Evolutionary conservation across 1,284 basidiomycete species (phyloP).

Genomic region (Anthracocystis setariae): DNA sequence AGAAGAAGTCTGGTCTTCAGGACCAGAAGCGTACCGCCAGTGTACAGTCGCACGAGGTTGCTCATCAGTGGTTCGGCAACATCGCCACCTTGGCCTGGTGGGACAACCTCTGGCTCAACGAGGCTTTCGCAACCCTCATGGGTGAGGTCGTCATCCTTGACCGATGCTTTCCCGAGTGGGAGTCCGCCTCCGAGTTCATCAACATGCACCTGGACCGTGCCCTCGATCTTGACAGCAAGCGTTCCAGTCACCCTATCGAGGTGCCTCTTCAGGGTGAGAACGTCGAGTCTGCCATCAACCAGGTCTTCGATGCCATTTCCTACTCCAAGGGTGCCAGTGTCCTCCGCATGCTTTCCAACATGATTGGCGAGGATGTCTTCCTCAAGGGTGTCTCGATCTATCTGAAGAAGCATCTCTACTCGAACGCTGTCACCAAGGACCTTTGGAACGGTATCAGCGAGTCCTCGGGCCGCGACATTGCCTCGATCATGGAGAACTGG

Average conservation of each 20-base stretch:
- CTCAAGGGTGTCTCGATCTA: conserved; percentile 77
- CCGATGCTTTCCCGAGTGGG: conserved; percentile 72
- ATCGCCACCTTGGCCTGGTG: conserved; percentile 95
- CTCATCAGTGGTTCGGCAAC: conserved; percentile 78
- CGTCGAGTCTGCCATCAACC: conserved; percentile 65
- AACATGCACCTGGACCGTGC: conserved; percentile 73
- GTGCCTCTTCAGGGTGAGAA: conserved; percentile 72
- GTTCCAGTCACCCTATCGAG: conserved; percentile 94
- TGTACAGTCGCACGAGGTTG: conserved; percentile 80
- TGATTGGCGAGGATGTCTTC: conserved; percentile 82
- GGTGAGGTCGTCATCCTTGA: conserved; percentile 90
- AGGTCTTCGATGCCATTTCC: conserved; percentile 65
- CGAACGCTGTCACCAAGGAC: conserved; percentile 85
- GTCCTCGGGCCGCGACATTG: conserved; percentile 81
- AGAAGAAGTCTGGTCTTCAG: conserved; percentile 77
- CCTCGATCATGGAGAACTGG: conserved; percentile 90
- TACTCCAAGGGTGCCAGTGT: conserved; percentile 73
- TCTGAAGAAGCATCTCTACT: conserved; percentile 84
- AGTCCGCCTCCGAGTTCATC: conserved; percentile 72
- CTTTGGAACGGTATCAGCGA: conserved; percentile 88
- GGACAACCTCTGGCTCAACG: conserved; percentile 72
- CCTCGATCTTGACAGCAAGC: conserved; percentile 83
- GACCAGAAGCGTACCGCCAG: conserved; percentile 83
- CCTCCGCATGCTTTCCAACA: conserved; percentile 84
- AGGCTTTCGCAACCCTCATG: conserved; percentile 84